Conservation (phyloP, 257 asterid genomes). For the Solanum arcanum region DNA sequence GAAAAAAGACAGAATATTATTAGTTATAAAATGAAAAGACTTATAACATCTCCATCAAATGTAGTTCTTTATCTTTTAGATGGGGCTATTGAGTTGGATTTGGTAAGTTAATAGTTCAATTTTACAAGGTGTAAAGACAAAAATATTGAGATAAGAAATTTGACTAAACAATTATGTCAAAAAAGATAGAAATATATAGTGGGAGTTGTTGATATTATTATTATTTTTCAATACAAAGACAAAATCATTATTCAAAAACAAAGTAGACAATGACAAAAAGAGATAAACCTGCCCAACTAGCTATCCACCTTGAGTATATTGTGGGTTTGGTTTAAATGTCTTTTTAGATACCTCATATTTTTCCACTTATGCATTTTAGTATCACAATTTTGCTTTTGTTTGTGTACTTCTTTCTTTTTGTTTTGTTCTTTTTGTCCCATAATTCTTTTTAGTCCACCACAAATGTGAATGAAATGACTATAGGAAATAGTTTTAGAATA, state of each 20-base stretch:
- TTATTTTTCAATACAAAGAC: constrained; percentile 5
- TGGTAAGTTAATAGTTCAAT: constrained; percentile 1
- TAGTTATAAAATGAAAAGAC: neutral
- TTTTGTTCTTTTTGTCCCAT: neutral
- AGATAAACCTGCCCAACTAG: constrained; percentile 2
- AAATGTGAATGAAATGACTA: neutral
- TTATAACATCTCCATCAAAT: constrained; percentile 4
- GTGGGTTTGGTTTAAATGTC: constrained; percentile 22
- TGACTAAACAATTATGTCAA: constrained; percentile 21
- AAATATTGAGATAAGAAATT: constrained; percentile 4
- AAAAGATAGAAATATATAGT: constrained; percentile 23
- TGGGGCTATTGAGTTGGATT: neutral
- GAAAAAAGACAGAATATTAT: neutral
- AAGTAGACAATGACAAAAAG: constrained; percentile 20
- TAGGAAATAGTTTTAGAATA: neutral
- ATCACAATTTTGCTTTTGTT: neutral
- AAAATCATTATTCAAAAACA: constrained; percentile 21
- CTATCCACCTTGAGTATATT: neutral
- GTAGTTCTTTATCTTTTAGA: neutral
- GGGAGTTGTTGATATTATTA: constrained; percentile 41
- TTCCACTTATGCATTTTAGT: neutral
- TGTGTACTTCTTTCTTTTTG: neutral
- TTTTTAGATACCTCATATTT: neutral
- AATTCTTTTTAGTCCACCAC: neutral
- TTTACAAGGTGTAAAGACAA: constrained; percentile 13